Percentiles rank a stretch among this genome's conserved stretches.
Conservation (phyloP, 495 filamentous ascomycete species). For the Neurospora africana region DNA sequence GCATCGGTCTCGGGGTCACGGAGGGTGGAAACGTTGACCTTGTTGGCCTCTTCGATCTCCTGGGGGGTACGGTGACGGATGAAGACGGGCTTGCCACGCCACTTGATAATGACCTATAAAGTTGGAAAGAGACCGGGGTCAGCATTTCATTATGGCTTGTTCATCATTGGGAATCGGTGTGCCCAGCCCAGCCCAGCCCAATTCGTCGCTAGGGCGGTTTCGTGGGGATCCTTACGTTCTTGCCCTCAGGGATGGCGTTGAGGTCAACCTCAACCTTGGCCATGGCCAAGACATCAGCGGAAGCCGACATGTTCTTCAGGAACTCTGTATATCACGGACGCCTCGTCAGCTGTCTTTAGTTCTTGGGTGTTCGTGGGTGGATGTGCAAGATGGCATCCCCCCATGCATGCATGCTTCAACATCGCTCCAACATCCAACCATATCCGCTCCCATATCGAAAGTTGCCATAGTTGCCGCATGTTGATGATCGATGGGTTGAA, state of each 20-base stretch:
- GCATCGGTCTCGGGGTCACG: constrained; percentile 86
- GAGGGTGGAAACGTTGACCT: constrained; percentile 61
- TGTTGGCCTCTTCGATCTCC: constrained; percentile 79
- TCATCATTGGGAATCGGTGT: neutral
- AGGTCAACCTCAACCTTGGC: constrained; percentile 99
- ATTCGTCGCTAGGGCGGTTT: neutral
- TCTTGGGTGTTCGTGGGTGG: neutral
- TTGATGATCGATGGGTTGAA: neutral
- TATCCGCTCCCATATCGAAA: neutral
- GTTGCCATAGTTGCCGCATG: neutral
- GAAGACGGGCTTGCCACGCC: constrained; percentile 99
- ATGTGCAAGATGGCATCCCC: neutral
- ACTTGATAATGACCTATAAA: constrained; percentile 95
- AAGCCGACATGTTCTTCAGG: constrained; percentile 99
- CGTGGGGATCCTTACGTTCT: constrained; percentile 64
- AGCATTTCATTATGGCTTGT: neutral
- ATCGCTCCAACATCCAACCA: neutral
- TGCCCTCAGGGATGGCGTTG: constrained; percentile 87
- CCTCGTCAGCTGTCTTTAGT: constrained; percentile 8
- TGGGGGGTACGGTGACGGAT: constrained; percentile 91
- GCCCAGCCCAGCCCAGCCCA: neutral
- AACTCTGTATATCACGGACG: constrained; percentile 55
- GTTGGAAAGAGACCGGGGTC: neutral
- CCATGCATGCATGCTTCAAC: neutral
- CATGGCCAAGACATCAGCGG: constrained; percentile 95